Base-by-base conservation (phyloP, 2,329 filamentous ascomycete genomes). In the Aciculosporium take region DNA sequence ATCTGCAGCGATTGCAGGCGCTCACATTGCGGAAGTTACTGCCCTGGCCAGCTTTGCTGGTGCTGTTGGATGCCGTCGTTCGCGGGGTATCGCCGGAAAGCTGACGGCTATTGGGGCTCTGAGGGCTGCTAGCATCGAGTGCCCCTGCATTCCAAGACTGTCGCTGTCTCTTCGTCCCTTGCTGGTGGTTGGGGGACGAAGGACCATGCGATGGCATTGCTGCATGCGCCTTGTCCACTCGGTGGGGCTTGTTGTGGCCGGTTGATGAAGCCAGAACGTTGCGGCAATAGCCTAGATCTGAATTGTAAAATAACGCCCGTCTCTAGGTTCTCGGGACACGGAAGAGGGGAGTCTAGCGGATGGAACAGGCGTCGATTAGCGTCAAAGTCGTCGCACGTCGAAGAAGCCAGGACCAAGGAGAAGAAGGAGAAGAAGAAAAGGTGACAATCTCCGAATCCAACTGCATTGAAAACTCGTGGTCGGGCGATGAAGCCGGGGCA, bases 1-100 rank as follows among this genome's bases (percentile, higher is more conserved):
- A 66, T 35, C 89, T 76, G 61, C 89, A 96, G 31, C 87, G 77
- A 65, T 95, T 94, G 64, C 89, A 96, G 43, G 89, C 89, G 59
- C 84, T 93, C 49, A 96, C 89, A 59, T 88, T 89, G 52, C 84
- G 79, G 55, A 89, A 89, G 49, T 70, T 79, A 58, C 70, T 77
- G 57, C 73, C 76, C 58, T 77, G 72, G 8, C 70, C 70, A 12
- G 65, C 59, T 52, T 73, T 76, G 39, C 56, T 55, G 38, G 37
- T 10, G 10, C 7, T 24, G 15, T n/a, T 21, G 8, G 28, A 36
- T 7, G 10, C 34, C 17, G 27, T 34, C 7, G 29, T 21, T 9
- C n/a, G 29, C 41, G 20, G 37, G 8, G 18, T 39, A 37, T 45
- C 43, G 39, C 34, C 37, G 17, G 32, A 25, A 29, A 58, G 61